Evolutionary conservation across 2,329 filamentous ascomycete genomes (phyloP).

Genomic region (Fusarium proliferatum): DNA sequence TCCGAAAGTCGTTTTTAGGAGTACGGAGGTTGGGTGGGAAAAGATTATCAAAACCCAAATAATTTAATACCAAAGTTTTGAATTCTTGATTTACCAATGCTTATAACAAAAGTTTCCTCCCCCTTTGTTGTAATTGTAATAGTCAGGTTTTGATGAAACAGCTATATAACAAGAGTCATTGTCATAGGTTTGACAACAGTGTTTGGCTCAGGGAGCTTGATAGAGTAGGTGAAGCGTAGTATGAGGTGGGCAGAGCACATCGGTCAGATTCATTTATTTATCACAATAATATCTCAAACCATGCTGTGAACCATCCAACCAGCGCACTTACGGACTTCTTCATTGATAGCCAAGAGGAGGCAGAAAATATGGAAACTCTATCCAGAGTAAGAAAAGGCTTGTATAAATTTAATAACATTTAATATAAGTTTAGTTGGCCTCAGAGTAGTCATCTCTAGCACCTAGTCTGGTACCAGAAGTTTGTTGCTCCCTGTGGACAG

Average conservation of each 20-base stretch:
- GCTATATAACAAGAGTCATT: not conserved
- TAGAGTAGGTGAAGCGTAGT: not conserved
- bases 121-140: not conserved
- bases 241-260: not conserved
- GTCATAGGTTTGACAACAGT: not conserved
- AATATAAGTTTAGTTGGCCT: not conserved
- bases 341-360: not conserved
- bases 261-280: not conserved
- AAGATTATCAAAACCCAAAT: not conserved
- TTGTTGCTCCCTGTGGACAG: not conserved
- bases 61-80: not conserved
- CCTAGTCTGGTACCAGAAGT: not conserved
- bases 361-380: not conserved
- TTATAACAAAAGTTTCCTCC: not conserved
- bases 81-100: not conserved
- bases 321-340: not conserved
- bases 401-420: not conserved
- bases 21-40: slow-evolving; percentile 3
- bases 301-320: not conserved
- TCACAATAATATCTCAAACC: not conserved
- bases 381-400: not conserved
- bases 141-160: not conserved
- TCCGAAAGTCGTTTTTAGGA: slow-evolving; percentile 6
- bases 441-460: not conserved
- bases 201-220: not conserved